Base-by-base conservation (phyloP, 768 basidiomycete genomes). In the Kockovaella imperatae region DNA sequence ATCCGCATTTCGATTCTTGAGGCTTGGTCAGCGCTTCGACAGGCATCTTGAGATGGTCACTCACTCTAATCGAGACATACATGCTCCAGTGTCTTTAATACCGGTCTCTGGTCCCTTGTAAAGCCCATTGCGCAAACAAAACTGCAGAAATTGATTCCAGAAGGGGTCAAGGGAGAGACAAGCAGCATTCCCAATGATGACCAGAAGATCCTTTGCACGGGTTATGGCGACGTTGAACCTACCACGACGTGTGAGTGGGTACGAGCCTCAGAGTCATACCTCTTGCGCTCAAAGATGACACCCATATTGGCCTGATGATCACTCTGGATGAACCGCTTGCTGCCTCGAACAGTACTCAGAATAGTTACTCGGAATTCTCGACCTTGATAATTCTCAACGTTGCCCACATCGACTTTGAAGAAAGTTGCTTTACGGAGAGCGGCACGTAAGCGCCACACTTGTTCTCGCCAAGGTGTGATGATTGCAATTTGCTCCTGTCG, bases 181-280 rank as follows among this genome's bases (percentile, higher is more conserved):
- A 17, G 65, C 54, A 0, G 61, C 63, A 52, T 71, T 70, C 1
- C 72, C 72, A 6, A 74, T 50, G 18, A 72, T 51, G 30, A 74
- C 43, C 21, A 74, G 50, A 2, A 72, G 44, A 53, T 72, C 71
- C 42, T 72, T 72, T 2, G 71, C 71, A 21, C 72, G 57, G 0
- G 71, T 74, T 45, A 71, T 71, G 23, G 71, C 69, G 25, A 74
- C 72, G 49, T 74, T 74, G 63, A 72, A 71, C 14, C 69, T 71
- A 34, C 1, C 11, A 4, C 28, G n/a, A 15, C 39, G 3, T n/a
- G n/a, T n/a, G n/a, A n/a, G n/a, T n/a, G n/a, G n/a, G n/a, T n/a
- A n/a, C n/a, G 40, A 36, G 24, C 1, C 4, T 26, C 18, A 40
- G n/a, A n/a, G n/a, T n/a, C 66, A 24, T 35, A 67, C 69, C 72